Conservation (phyloP, 768 basidiomycete genomes). For the Crassisporium funariophilum region DNA sequence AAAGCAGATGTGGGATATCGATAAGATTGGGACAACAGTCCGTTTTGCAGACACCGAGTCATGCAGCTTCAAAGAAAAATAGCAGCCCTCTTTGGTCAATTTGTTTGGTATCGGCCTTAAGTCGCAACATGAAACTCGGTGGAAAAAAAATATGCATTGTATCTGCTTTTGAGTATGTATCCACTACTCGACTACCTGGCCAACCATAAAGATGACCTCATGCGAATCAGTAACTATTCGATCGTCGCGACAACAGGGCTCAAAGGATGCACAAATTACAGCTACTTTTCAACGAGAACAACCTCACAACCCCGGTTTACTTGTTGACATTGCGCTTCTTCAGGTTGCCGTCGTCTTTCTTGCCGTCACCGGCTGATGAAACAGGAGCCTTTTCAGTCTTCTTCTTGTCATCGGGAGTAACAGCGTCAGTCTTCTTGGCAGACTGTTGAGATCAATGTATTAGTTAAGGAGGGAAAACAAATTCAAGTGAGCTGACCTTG, state of each 20-base stretch:
- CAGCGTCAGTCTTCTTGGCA: conserved; percentile 75
- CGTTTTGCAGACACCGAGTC: no score
- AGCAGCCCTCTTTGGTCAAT: no score
- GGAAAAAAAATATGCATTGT: conserved; percentile 7
- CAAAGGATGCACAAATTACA: conserved; percentile 15
- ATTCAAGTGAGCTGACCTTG: conserved; percentile 46
- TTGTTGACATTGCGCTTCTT: conserved; percentile 68
- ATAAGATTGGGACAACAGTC: no score
- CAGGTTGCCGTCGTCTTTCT: conserved; percentile 64
- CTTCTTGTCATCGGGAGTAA: conserved; percentile 65
- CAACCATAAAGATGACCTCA: conserved; percentile 1
- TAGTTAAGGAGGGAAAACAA: conserved; percentile 6
- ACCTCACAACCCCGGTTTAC: conserved; percentile 20
- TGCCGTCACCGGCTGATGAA: conserved; percentile 71
- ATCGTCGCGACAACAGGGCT: conserved; percentile 1
- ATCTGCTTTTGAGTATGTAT: conserved; percentile 19
- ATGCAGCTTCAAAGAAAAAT: no score
- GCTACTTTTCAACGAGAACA: conserved; percentile 3
- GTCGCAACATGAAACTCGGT: conserved; percentile 1
- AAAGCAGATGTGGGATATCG: no score
- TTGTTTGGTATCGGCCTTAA: conserved; percentile 14
- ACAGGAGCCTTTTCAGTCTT: conserved; percentile 66
- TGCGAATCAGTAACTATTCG: conserved; percentile 12
- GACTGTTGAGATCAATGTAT: conserved; percentile 40
- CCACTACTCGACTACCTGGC: conserved; percentile 9